Evolutionary conservation across 2,329 filamentous ascomycete genomes (phyloP).

Genomic region (Fusarium papillatum): DNA sequence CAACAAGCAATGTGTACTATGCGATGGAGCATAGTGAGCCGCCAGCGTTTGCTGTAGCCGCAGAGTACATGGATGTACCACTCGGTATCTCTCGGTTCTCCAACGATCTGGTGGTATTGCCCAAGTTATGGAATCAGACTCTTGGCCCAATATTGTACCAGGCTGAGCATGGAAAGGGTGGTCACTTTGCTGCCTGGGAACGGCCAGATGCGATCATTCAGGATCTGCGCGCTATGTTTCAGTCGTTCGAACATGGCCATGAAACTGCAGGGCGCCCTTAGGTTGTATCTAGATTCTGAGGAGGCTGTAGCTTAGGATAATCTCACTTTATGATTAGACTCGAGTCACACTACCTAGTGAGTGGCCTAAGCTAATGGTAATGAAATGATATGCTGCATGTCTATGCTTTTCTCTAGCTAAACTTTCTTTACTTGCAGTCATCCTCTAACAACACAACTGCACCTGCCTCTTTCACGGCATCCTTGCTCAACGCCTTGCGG

Average conservation of each 20-base stretch:
- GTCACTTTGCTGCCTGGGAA: conserved; percentile 74
- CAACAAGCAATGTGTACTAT: conserved; percentile 79
- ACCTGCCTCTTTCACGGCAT: too few relatives aligned
- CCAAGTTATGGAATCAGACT: conserved; percentile 67
- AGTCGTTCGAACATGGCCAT: not conserved
- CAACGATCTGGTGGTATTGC: conserved; percentile 66
- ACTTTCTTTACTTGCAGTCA: too few relatives aligned
- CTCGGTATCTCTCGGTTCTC: conserved; percentile 68
- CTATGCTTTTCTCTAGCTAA: too few relatives aligned
- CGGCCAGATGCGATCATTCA: conserved; percentile 63
- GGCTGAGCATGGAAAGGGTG: conserved; percentile 62
- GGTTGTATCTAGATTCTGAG: too few relatives aligned
- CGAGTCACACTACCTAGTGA: too few relatives aligned
- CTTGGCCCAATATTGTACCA: conserved; percentile 72
- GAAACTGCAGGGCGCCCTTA: not conserved
- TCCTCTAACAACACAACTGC: too few relatives aligned
- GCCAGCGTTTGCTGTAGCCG: not conserved
- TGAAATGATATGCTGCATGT: too few relatives aligned
- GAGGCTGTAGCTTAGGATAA: too few relatives aligned
- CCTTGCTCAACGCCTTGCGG: too few relatives aligned
- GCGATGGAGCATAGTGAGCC: conserved; percentile 63
- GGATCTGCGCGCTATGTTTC: conserved; percentile 70
- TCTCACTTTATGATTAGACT: too few relatives aligned
- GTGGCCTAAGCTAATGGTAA: too few relatives aligned
- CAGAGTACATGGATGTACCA: conserved; percentile 47